Base-by-base conservation (phyloP, 495 filamentous ascomycete genomes). In the Penicillium antarcticum region DNA sequence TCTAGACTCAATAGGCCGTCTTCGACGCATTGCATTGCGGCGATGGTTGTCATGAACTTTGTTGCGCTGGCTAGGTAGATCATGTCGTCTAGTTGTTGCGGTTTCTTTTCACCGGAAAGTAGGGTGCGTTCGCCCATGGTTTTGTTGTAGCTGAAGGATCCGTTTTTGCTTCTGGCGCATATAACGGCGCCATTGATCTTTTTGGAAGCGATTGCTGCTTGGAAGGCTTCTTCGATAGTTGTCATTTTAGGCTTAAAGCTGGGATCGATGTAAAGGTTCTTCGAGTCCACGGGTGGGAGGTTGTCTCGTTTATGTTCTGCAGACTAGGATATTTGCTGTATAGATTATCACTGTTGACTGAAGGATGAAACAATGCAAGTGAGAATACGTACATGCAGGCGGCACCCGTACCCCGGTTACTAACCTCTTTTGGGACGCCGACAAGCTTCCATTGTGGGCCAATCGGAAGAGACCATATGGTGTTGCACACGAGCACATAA, bases 21-120 rank as follows among this genome's bases (percentile, higher is more conserved):
- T 12, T 81, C 76, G 13, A 83, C 72, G 53, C 75, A 78, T 59
- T 78, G 70, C 9, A 84, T 58, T 29, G 58, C 52, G 8, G 66
- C 63, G 32, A 67, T 65, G 21, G 61, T 51, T 19, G 63, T 41
- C 8, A 63, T 18, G 14, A 67, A 5, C 31, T 67, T 61, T 9
- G 61, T 67, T 11, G 57, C 56, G 5, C 60, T 58, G 16, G 59
- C 62, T 19, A 67, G 53, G 51, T 52, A 72, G 7, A 74, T 48
- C 13, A 74, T 51, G 51, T 68, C 66, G 29, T 66, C 50, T 26
- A 67, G 53, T 26, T 54, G 41, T 18, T 69, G 67, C 14, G 72
- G 66, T n/a, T 37, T 50, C 44, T 65, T 71, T 37, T 73, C 66
- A 35, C 67, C 69, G 2, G 71, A 70, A 4, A 71, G 60, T 4